Conservation (phyloP, 2,329 filamentous ascomycete species). For the Ploettnerulaceae sp. region DNA sequence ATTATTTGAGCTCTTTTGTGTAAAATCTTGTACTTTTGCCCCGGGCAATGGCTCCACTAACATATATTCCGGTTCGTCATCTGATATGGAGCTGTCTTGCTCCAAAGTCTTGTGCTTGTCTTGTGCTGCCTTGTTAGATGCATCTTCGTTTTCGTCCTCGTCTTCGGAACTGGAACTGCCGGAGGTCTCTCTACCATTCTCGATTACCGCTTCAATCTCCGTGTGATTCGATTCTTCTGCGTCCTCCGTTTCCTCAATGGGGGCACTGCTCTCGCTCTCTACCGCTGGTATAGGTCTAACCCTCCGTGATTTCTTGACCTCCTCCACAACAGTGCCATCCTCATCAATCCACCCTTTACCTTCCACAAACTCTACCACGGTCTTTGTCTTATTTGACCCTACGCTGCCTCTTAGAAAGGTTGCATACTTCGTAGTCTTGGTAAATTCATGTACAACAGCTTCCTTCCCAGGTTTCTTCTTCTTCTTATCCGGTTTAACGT, state of each 20-base stretch:
- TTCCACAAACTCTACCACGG: constrained; percentile 66
- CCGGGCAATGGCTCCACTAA: too few species aligned
- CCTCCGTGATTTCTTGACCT: constrained; percentile 24
- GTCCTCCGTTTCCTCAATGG: background rate
- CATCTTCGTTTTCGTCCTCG: constrained; percentile 1
- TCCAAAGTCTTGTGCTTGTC: too few species aligned
- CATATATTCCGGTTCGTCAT: too few species aligned
- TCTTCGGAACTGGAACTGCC: background rate
- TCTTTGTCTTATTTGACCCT: constrained; percentile 39
- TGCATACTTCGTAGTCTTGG: constrained; percentile 76
- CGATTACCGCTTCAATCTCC: background rate
- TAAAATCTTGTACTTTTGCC: too few species aligned
- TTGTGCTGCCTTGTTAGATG: too few species aligned
- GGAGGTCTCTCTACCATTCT: background rate
- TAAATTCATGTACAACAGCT: constrained; percentile 81
- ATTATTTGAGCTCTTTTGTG: constrained; percentile 1
- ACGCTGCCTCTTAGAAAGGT: constrained; percentile 66
- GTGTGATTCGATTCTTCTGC: constrained; percentile 10
- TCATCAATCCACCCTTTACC: constrained; percentile 86
- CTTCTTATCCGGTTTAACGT: constrained; percentile 41
- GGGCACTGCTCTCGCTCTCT: background rate
- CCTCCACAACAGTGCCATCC: constrained; percentile 70
- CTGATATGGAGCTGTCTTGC: too few species aligned
- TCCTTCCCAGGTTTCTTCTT: constrained; percentile 58
- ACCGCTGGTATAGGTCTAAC: constrained; percentile 1